These are phyloP conservation scores for Marasmius tenuissimus DNA, from an alignment of 1,284 basidiomycete genomes.

Conservation along the genomic window DNA sequence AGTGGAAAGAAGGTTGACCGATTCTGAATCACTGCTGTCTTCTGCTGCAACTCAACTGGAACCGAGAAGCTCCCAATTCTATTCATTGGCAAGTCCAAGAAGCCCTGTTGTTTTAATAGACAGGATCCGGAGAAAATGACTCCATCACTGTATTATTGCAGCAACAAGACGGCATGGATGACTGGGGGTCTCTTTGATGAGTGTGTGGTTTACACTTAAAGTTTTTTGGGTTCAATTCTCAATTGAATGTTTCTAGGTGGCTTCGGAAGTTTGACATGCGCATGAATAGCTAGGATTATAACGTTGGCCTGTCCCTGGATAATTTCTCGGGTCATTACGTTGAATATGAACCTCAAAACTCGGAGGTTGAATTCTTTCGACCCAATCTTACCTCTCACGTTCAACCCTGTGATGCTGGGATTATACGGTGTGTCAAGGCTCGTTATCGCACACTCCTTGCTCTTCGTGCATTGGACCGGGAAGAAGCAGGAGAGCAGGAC, in stretches of 20 bases:
- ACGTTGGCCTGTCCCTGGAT: slow-evolving; percentile 18
- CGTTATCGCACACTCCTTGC: slow-evolving; percentile 21
- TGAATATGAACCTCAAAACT: slow-evolving; percentile 17
- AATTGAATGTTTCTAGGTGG: slow-evolving; percentile 12
- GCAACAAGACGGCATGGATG: not conserved
- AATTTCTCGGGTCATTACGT: slow-evolving; percentile 25
- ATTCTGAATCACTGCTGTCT: not conserved
- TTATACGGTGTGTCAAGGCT: slow-evolving; percentile 30
- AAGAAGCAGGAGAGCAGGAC: slow-evolving; percentile 22
- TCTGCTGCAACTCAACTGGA: not conserved
- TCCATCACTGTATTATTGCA: not conserved
- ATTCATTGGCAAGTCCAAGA: not conserved
- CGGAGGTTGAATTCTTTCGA: slow-evolving; percentile 23
- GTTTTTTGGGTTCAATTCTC: not conserved
- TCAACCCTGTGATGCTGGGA: slow-evolving; percentile 29
- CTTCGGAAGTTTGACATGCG: slow-evolving; percentile 17
- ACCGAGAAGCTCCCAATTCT: not conserved
- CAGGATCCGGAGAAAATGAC: not conserved
- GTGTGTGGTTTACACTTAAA: not conserved
- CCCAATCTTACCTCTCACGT: slow-evolving; percentile 28
- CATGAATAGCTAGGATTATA: slow-evolving; percentile 14
- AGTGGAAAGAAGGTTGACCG: not conserved
- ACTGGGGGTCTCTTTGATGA: not conserved
- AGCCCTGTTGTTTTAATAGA: not conserved
- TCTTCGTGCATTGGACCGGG: slow-evolving; percentile 21